Base-by-base conservation (phyloP, 345 rosid species). In the Clarkia xantiana region DNA sequence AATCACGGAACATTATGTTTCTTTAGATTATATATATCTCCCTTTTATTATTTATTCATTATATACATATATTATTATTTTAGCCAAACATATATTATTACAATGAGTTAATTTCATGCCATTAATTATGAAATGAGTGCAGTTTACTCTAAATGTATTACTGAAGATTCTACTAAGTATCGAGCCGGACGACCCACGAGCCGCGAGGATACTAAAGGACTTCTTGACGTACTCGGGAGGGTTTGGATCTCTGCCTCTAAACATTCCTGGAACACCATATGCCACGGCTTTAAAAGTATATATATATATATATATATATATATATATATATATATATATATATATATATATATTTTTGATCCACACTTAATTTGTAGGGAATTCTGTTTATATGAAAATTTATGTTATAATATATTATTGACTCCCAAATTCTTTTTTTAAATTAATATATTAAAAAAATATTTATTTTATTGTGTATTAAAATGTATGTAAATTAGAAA, bases 141-240 rank as follows among this genome's bases (percentile, higher is more conserved):
- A 78, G 84, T 78, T 74, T 66, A 71, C 80, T 49, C 74, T 78
- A 74, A 78, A 78, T 64, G 80, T 78, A 61, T 74, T 78, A 62
- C 71, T 75, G 19, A 78, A 74, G 68, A 80, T 71, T 45, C 77
- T 78, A 60, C 61, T 78, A 23, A 77, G 84, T 40, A 60, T 78
- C 44, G 70, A 62, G 41, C 68, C 80, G 9, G 67, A 70, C 13
- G 70, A 74, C 40, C 70, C 78, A 49, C 58, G 61, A 46, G 61
- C 78, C 17, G 17, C 62, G 48, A 56, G 47, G 64, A 72, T 78
- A 52, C 78, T 74, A 19, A 52, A 67, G 53, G 80, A 74, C 54
- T 78, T 74, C 62, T 64, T 69, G 18, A 62, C 78, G 40, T 78
- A 71, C 42, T 74, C 72, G 80, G 69, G 49, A 68, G 84, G 84